These are phyloP conservation scores for Vitis labrusca DNA, from an alignment of 164 flowering plant genomes.

Conservation along the genomic window DNA sequence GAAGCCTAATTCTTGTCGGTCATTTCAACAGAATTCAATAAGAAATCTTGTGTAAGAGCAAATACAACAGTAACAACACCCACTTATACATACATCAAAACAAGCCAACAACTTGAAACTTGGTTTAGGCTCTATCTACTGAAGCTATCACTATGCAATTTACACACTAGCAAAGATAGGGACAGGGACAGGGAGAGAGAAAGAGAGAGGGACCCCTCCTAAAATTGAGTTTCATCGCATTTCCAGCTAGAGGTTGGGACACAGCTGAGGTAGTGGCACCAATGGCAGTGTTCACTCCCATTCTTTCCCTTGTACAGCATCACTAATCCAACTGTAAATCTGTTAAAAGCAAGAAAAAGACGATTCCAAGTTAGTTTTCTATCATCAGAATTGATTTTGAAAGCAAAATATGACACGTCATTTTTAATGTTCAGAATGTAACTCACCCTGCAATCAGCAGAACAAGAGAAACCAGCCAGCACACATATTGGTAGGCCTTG, in stretches of 20 bases:
- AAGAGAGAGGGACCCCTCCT: background rate
- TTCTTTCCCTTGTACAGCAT: conserved; percentile 76
- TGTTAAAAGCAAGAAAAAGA: conserved; percentile 17
- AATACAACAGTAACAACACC: too few relatives aligned
- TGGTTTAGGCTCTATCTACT: too few relatives aligned
- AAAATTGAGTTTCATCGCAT: conserved; percentile 18
- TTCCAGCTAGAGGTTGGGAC: conserved; percentile 78
- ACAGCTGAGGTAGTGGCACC: conserved; percentile 84
- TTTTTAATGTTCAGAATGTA: background rate
- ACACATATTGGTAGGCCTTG: conserved; percentile 62
- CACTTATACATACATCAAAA: too few relatives aligned
- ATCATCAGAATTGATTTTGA: too few relatives aligned
- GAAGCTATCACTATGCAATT: conserved; percentile 1
- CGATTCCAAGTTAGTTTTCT: too few relatives aligned
- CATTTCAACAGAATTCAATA: too few relatives aligned
- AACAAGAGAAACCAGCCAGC: conserved; percentile 53
- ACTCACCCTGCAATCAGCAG: conserved; percentile 70
- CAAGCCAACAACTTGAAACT: too few relatives aligned
- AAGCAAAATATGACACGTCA: too few relatives aligned
- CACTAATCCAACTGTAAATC: conserved; percentile 59
- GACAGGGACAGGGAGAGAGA: background rate
- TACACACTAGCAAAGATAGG: background rate
- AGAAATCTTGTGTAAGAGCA: too few relatives aligned
- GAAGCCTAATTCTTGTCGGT: too few relatives aligned
- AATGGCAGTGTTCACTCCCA: conserved; percentile 65